phyloP scores from a whole-genome alignment of 805 yeast genomes.

The Candida bentonensis region DNA sequence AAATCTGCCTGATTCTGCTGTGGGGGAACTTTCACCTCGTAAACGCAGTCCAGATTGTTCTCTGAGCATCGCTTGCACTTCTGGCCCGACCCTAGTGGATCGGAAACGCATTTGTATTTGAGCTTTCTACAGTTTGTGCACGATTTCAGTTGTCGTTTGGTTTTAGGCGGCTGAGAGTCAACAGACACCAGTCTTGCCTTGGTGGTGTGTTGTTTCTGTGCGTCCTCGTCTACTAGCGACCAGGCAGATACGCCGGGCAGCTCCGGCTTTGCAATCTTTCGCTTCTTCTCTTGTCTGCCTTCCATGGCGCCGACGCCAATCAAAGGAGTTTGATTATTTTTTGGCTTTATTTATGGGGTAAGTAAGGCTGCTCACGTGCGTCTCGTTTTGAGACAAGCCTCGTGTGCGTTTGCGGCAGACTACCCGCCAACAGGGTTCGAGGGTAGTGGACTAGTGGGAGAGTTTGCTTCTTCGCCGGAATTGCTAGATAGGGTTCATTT shows the following conservation, averaged over 20 bases:
- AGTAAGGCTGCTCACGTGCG: no score
- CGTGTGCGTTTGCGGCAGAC: no score
- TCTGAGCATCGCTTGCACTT: conserved; percentile 48
- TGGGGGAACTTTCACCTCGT: conserved; percentile 38
- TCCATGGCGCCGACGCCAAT: no score
- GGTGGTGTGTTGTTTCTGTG: neutral
- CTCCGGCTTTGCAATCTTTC: neutral
- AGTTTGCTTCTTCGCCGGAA: no score
- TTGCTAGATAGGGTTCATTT: no score
- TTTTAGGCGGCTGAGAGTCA: neutral
- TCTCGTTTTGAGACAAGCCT: no score
- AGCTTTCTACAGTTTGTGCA: conserved; percentile 49
- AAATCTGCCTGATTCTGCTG: conserved; percentile 8
- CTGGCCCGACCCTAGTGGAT: conserved; percentile 17
- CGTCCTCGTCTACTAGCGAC: neutral
- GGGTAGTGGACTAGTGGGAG: no score
- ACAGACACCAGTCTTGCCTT: neutral
- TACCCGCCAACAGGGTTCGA: no score
- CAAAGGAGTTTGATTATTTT: no score
- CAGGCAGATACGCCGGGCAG: neutral
- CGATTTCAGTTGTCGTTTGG: conserved; percentile 29
- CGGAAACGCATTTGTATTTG: conserved; percentile 47
- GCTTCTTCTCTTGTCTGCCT: conserved; percentile 3
- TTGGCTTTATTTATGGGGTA: no score
- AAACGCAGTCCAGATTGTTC: conserved; percentile 40